Base-by-base conservation (phyloP, 495 filamentous ascomycete genomes). In the Astrothelium macrocarpum region DNA sequence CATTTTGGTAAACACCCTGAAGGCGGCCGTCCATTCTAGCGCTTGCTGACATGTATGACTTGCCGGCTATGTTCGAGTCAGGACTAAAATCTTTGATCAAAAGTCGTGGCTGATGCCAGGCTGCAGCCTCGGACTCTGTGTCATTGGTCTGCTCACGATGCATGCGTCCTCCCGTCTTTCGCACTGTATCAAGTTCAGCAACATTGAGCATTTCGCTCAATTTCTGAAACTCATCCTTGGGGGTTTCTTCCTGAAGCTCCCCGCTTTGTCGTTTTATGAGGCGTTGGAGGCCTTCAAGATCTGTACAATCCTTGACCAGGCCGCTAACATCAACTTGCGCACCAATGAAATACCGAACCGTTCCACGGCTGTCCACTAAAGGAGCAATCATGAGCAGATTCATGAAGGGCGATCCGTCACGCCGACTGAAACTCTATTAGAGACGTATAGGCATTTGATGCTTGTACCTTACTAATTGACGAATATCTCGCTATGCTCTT, bases 381-480 rank as follows among this genome's bases (percentile, higher is more conserved):
- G 86, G 86, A 3, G 85, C 81, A 56, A 80, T 79, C 79, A 87
- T 85, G 20, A 87, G 72, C 2, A 89, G 76, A 65, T 87, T 89
- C 81, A 87, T 85, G 70, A 89, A 89, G 0, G 83, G 85, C 0
- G 81, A 84, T 4, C 86, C 85, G 65, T 87, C 86, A 60, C 85
- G 74, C 29, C 84, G 79, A 67, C 81, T 84, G 66, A n/a, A 39
- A 3, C 4, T 32, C 10, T 12, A 60, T 68, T 67, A 68, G 64
- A 23, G 1, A 46, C 45, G 31, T 20, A 5, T 34, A 26, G 20
- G 3, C 49, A 34, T 56, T 68, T 62, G 59, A 43, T 43, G n/a
- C 23, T 32, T 12, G 39, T 10, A 20, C 73, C 80, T 64, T 76
- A 84, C 82, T 90, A 90, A 68, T 90, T 89, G 0, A 90, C 73